phyloP scores from a whole-genome alignment of 2,329 filamentous ascomycete species.

The Stachybotrys chlorohalonatus region DNA sequence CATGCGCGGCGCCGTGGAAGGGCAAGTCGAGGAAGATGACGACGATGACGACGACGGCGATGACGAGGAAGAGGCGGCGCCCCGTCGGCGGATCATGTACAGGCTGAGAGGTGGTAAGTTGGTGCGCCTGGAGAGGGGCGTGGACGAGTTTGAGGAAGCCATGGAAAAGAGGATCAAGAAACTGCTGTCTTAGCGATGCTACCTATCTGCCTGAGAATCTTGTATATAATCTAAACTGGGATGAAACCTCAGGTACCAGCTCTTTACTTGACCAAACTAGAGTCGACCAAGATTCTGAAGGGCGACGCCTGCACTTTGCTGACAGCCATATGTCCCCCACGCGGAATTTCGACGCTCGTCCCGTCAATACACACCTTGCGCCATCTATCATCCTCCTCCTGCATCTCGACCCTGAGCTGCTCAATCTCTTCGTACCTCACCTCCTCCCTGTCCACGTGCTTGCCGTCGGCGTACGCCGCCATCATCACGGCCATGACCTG shows the following conservation, averaged over 20 bases:
- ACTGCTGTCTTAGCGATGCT: slow-evolving; percentile 16
- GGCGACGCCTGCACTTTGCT: slow-evolving; percentile 32
- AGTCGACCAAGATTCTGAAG: slow-evolving; percentile 35
- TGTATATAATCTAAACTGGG: not conserved
- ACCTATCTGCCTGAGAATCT: too few species aligned
- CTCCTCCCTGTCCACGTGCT: slow-evolving; percentile 48
- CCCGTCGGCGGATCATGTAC: slow-evolving; percentile 46
- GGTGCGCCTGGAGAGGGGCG: slow-evolving; percentile 46
- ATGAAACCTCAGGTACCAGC: not conserved
- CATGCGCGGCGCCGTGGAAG: slow-evolving; percentile 56
- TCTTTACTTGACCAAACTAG: slow-evolving; percentile 7
- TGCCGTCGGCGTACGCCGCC: slow-evolving; percentile 48
- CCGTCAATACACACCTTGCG: slow-evolving; percentile 87
- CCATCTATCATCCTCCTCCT: slow-evolving; percentile 65
- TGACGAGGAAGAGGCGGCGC: slow-evolving; percentile 32
- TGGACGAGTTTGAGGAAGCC: slow-evolving; percentile 55
- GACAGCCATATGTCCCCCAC: slow-evolving; percentile 63
- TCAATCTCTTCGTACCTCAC: slow-evolving; percentile 68
- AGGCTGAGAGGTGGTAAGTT: slow-evolving; percentile 50
- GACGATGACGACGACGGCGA: slow-evolving; percentile 24
- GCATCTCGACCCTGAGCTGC: slow-evolving; percentile 55
- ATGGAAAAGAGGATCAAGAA: slow-evolving; percentile 50
- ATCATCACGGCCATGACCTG: slow-evolving; percentile 71
- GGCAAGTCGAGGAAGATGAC: slow-evolving; percentile 24
- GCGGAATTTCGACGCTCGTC: slow-evolving; percentile 67